Percentiles rank a stretch among this genome's conserved stretches.
Conservation (phyloP, 2,329 filamentous ascomycete genomes). For the Fusarium haematococcum region DNA sequence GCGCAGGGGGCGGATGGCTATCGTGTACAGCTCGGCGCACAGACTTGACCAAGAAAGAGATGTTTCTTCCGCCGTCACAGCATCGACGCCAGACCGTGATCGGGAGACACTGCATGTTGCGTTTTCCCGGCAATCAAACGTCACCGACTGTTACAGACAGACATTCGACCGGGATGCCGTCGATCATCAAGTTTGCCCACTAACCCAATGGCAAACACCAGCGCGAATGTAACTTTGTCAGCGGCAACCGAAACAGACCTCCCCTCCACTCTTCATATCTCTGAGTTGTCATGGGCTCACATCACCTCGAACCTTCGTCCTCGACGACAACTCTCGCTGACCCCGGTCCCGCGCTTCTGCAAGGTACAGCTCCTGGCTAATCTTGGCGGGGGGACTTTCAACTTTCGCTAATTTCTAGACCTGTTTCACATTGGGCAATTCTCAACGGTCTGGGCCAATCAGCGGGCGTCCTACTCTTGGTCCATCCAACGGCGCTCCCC, state of each 20-base stretch:
- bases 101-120: conserved; percentile 32
- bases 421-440: conserved; percentile 32
- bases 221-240: not conserved
- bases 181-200: not conserved
- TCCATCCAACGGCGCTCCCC: not conserved
- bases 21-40: not conserved
- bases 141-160: conserved; percentile 27
- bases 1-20: conserved; percentile 12
- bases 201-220: not conserved
- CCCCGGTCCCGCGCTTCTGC: conserved; percentile 25
- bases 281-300: conserved; percentile 9
- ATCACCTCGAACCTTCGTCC: not conserved
- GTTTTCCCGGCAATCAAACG: conserved; percentile 30
- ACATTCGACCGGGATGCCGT: not conserved
- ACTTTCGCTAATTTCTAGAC: conserved; percentile 27
- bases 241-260: conserved; percentile 16
- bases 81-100: conserved; percentile 9
- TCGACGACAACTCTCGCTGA: not conserved
- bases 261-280: not conserved
- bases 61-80: conserved; percentile 14
- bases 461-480: not conserved
- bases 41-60: conserved; percentile 1
- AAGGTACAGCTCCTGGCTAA: conserved; percentile 33
- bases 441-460: conserved; percentile 26
- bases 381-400: conserved; percentile 25